Percentiles rank a stretch among this genome's conserved stretches.
phyloP scores from a whole-genome alignment of 2,329 filamentous ascomycete species.

The Endoconidiophora polonica region DNA sequence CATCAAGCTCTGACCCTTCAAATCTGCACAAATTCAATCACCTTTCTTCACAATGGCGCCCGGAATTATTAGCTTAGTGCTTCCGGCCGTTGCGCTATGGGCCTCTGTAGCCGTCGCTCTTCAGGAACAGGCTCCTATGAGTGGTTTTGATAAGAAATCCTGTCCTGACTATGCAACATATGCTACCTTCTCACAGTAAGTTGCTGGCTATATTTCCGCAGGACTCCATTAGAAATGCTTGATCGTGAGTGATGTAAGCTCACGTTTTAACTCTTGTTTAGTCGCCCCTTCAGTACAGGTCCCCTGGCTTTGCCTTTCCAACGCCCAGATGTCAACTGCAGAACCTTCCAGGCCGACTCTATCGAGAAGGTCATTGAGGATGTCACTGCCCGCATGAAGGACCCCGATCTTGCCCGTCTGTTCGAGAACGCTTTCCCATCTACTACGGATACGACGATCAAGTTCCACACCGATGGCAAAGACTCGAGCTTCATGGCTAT shows the following conservation, averaged over 20 bases:
- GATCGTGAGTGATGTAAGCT: neutral
- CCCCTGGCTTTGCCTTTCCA: slow-evolving; percentile 72
- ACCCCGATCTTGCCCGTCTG: slow-evolving; percentile 75
- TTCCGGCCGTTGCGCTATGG: slow-evolving; percentile 4
- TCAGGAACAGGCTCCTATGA: slow-evolving; percentile 1
- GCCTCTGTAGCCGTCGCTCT: neutral
- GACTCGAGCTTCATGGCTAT: slow-evolving; percentile 21
- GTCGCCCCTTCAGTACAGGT: slow-evolving; percentile 63
- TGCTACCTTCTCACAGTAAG: slow-evolving; percentile 25
- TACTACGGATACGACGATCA: slow-evolving; percentile 74
- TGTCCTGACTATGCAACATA: slow-evolving; percentile 28
- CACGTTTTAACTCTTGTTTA: slow-evolving; percentile 22
- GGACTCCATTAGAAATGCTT: too few species aligned
- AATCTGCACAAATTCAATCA: neutral
- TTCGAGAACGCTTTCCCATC: slow-evolving; percentile 96
- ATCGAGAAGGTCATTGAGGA: slow-evolving; percentile 82
- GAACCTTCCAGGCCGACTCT: slow-evolving; percentile 71
- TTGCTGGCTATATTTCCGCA: neutral
- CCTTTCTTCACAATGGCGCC: slow-evolving; percentile 1
- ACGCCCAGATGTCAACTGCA: slow-evolving; percentile 61
- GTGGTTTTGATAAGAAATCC: slow-evolving; percentile 16
- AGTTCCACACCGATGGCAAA: slow-evolving; percentile 60
- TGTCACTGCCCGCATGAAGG: slow-evolving; percentile 60
- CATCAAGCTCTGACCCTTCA: neutral
- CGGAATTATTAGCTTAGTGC: slow-evolving; percentile 2